Base-by-base conservation (phyloP, 306 rosid genomes). In the Crotalaria pallida region DNA sequence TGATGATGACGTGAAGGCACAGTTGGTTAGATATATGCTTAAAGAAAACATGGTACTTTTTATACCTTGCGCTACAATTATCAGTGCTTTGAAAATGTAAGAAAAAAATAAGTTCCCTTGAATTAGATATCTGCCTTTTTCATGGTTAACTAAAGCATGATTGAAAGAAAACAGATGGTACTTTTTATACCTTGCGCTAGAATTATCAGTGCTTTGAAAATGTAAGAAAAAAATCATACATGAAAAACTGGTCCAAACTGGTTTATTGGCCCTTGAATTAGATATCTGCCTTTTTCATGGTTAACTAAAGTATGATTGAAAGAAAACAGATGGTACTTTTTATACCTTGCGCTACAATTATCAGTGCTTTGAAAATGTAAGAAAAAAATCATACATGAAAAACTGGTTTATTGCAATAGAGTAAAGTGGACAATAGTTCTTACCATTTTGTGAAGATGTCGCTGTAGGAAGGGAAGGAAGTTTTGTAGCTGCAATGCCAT, bases 401-500 rank as follows among this genome's bases (percentile, higher is more conserved):
- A 38, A 18, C 17, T 52, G 24, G 77, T 60, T 27, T 12, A 12
- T 58, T 50, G 1, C 27, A 21, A 33, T 24, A 16, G 15, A 33
- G 38, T n/a, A 73, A 53, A 6, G 23, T 27, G 15, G 21, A 34
- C 5, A 6, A 58, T 56, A 55, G 34, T 64, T 10, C 84, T 67
- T 59, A 85, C 93, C 85, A 43, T 67, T 77, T 47, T 85, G 85
- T 45, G 88, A 78, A 38, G 88, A 83, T 24, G 84, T 79, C 19
- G 87, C 82, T 21, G 82, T 71, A 7, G 88, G 90, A 50, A 81
- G 79, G n/a, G 87, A 71, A 12, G 93, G 87, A 75, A 88, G 71
- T 48, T 72, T 79, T 51, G 77, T 65, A 12, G 80, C 90, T 83
- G 84, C 82, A 79, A 41, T 19, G 13, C 55, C 74, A 68, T 50